Evolutionary conservation across 805 yeast species (phyloP).

Genomic region (Candida peoriensis): DNA sequence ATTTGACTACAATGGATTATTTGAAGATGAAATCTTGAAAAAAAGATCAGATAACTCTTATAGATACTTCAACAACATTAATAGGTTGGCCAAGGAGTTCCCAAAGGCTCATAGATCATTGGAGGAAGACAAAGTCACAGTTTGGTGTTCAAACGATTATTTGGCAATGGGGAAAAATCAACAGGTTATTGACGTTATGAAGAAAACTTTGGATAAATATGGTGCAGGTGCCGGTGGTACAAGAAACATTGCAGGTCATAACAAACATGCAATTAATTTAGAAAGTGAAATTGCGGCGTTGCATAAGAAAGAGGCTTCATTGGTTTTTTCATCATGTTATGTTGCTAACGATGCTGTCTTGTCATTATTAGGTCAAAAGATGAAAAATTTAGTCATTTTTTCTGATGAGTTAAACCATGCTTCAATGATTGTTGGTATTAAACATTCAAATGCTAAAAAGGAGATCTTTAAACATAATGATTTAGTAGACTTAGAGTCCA

Average conservation of each 20-base stretch:
- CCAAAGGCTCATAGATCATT: slow-evolving; percentile 83
- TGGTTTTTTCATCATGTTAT: slow-evolving; percentile 92
- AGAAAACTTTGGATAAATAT: slow-evolving; percentile 72
- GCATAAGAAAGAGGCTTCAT: slow-evolving; percentile 91
- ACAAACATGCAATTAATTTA: slow-evolving; percentile 77
- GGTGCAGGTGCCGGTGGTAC: slow-evolving; percentile 99
- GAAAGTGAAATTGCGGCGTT: slow-evolving; percentile 85
- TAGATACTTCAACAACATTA: slow-evolving; percentile 94
- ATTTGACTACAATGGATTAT: slow-evolving; percentile 70
- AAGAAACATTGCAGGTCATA: slow-evolving; percentile 97
- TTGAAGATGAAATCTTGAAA: slow-evolving; percentile 58
- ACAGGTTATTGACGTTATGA: slow-evolving; percentile 71
- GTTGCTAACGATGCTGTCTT: slow-evolving; percentile 96
- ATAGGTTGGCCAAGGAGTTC: slow-evolving; percentile 89
- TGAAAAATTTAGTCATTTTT: slow-evolving; percentile 85
- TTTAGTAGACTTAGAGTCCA: slow-evolving; percentile 72
- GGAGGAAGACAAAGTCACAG: slow-evolving; percentile 84
- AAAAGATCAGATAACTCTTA: slow-evolving; percentile 89
- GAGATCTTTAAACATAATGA: slow-evolving; percentile 92
- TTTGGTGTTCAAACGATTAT: slow-evolving; percentile 99
- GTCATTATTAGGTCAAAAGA: slow-evolving; percentile 83
- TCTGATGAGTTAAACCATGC: slow-evolving; percentile 95
- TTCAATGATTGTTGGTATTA: slow-evolving; percentile 94
- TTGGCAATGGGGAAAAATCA: slow-evolving; percentile 89
- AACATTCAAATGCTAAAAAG: slow-evolving; percentile 82